These are phyloP conservation scores for Alternaria alternata DNA, from an alignment of 2,329 filamentous ascomycete genomes.

Conservation along the genomic window DNA sequence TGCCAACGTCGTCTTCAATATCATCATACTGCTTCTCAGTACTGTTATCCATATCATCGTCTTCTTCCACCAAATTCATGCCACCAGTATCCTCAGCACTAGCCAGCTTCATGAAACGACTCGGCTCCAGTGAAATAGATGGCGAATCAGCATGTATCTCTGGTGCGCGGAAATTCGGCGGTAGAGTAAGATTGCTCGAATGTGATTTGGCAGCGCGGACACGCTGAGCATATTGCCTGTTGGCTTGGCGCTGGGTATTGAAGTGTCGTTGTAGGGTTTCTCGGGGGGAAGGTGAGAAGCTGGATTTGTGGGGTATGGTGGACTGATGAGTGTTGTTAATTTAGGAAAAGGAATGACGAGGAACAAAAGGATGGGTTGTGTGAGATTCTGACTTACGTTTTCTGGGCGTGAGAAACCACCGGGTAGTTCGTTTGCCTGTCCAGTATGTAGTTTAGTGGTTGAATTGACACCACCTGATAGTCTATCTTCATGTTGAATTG, in stretches of 20 bases:
- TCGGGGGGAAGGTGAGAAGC: neutral
- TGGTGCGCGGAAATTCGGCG: slow-evolving; percentile 3
- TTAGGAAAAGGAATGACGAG: too few relatives aligned
- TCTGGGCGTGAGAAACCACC: neutral
- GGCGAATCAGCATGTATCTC: neutral
- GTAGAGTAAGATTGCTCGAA: slow-evolving; percentile 4
- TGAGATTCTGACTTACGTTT: neutral
- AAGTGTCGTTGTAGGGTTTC: neutral
- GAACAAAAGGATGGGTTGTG: neutral
- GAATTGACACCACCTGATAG: neutral
- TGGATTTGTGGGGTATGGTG: neutral
- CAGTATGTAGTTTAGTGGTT: neutral
- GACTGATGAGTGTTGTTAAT: neutral
- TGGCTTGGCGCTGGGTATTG: neutral
- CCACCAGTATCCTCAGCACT: neutral
- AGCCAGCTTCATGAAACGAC: too few relatives aligned
- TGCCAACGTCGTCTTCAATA: too few relatives aligned
- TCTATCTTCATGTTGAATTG: neutral
- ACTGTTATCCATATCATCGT: neutral
- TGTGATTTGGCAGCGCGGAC: neutral
- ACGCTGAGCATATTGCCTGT: neutral
- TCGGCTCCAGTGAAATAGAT: too few relatives aligned
- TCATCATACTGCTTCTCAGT: neutral
- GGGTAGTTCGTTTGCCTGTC: neutral
- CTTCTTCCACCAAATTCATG: neutral